Conservation (phyloP, 805 yeast genomes). For the Vanderwaltozyma tropicalis region DNA sequence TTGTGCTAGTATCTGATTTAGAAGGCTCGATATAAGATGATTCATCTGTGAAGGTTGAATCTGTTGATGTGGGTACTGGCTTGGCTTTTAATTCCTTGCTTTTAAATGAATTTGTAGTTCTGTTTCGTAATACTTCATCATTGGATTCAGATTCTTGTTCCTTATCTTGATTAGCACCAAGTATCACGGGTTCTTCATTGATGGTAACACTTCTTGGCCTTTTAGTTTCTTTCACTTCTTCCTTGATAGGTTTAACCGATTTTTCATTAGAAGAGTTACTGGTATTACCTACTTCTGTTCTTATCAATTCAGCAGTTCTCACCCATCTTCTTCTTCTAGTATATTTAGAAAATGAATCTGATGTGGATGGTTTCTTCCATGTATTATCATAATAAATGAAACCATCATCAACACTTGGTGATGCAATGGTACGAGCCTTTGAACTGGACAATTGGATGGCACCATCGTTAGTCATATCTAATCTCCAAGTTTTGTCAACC, state of each 20-base stretch:
- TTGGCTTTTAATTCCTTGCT: no score
- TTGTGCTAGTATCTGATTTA: no score
- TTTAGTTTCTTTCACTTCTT: not conserved
- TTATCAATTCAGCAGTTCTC: slow-evolving; percentile 78
- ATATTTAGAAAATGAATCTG: slow-evolving; percentile 79
- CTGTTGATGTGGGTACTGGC: no score
- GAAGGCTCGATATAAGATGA: no score
- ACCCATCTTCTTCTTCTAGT: slow-evolving; percentile 95
- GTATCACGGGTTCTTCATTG: slow-evolving; percentile 2
- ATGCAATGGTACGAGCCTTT: slow-evolving; percentile 44
- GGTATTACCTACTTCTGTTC: slow-evolving; percentile 5
- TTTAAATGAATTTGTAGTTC: no score
- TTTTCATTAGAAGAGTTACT: not conserved
- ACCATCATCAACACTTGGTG: slow-evolving; percentile 75
- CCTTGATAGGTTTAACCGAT: not conserved
- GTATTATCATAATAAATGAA: slow-evolving; percentile 84
- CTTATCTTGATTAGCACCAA: not conserved
- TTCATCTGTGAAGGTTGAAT: no score
- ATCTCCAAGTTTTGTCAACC: slow-evolving; percentile 88
- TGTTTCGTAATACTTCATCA: no score
- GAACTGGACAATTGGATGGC: slow-evolving; percentile 61
- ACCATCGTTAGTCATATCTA: slow-evolving; percentile 83
- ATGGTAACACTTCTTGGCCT: slow-evolving; percentile 2
- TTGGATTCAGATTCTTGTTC: not conserved
- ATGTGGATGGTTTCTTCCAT: slow-evolving; percentile 86